Evolutionary conservation across 306 rosid species (phyloP), one percentile per base, ranked within the genome.

Genomic region (Boehmeria nivea): DNA sequence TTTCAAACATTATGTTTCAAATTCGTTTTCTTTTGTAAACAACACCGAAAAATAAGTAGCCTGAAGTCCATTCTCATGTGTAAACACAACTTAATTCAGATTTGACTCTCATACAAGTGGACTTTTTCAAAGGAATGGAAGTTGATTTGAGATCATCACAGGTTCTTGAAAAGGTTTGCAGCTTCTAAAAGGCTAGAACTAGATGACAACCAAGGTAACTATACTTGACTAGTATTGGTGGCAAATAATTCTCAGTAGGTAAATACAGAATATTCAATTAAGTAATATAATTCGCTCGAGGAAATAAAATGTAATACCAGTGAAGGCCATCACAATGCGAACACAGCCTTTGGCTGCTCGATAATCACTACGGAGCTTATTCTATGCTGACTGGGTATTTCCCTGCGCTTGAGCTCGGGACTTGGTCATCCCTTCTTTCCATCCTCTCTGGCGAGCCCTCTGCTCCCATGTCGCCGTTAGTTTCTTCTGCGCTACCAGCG

Each of bases 361-460:
- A 42, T 26, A 57, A 38, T 33, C 13, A 43, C 34, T 57, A 60
- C 24, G 48, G 40, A 33, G 57, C 17, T 34, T 34, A 51, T 18
- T 66, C 69, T 82, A 87, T 59, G 76, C 66, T 48, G 76, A 77
- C 63, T 87, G 89, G 51, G 83, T 79, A 47, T 81, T 80, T 40
- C 85, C 83, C 49, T 73, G 84, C 12, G 83, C 51, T 68, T 69
- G 88, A 28, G 71, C 40, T 20, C 59, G 74, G 43, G 95, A 76
- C 52, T 81, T 85, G 63, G 81, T 67, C 52, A 54, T 54, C 23
- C 87, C 96, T 71, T 91, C 99, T 64, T 83, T 87, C 99, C 99
- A 93, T 52, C 99, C 99, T 78, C 75, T 93, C 64, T 81, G 94
- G 24, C 89, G 95, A 59, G 99, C 99, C 74, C 99, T 76, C 39